A percentile compares a stretch with the other conserved stretches of the same genome.
phyloP scores from a whole-genome alignment of 805 yeast genomes.

The Cyberlindnera veronae region DNA sequence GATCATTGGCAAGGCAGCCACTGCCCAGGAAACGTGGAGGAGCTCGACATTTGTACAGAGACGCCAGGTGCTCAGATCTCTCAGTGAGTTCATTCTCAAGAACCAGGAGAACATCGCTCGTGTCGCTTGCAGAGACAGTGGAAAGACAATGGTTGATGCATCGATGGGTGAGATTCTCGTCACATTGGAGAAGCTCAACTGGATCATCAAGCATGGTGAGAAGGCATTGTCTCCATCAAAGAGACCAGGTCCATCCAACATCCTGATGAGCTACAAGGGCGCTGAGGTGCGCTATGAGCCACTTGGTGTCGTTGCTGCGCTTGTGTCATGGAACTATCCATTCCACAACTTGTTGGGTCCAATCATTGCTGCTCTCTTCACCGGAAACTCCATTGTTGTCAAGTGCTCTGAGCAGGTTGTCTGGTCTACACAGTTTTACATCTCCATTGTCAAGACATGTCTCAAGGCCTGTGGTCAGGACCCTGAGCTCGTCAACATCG shows the following conservation, averaged over 20 bases:
- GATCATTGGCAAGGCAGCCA: slow-evolving; percentile 41
- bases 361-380: slow-evolving; percentile 77
- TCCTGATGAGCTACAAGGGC: slow-evolving; percentile 83
- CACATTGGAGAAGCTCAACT: slow-evolving; percentile 85
- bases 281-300: slow-evolving; percentile 96
- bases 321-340: slow-evolving; percentile 97
- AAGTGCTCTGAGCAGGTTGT: slow-evolving; percentile 96
- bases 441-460: slow-evolving; percentile 67
- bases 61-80: slow-evolving; percentile 64
- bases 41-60: slow-evolving; percentile 58
- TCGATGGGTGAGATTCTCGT: slow-evolving; percentile 96
- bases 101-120: slow-evolving; percentile 87
- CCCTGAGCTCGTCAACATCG: slow-evolving; percentile 81
- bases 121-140: slow-evolving; percentile 94
- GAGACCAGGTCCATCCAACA: slow-evolving; percentile 84
- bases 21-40: slow-evolving; percentile 34
- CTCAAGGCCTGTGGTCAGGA: slow-evolving; percentile 70
- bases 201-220: slow-evolving; percentile 87
- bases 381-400: slow-evolving; percentile 88
- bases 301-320: slow-evolving; percentile 77
- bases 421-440: slow-evolving; percentile 86
- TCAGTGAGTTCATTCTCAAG: slow-evolving; percentile 66
- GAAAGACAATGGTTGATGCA: slow-evolving; percentile 94
- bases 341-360: slow-evolving; percentile 95
- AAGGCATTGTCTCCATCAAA: slow-evolving; percentile 54